Evolutionary conservation across 768 basidiomycete species (phyloP), one percentile per base, ranked within the genome.

Genomic region (Leccinum arenicola): DNA sequence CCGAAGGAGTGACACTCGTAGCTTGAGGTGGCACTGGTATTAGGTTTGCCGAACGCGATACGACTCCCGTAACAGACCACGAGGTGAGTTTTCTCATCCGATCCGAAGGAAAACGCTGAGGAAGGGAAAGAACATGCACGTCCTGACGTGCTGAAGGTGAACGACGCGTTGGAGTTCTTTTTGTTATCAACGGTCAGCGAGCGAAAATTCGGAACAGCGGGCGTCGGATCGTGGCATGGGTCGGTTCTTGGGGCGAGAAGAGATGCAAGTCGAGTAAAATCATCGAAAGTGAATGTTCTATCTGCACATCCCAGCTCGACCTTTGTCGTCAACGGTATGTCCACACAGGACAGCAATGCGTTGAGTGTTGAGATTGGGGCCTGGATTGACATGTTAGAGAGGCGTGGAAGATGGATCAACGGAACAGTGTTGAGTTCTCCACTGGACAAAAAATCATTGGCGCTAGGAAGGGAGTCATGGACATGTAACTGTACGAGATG

Each of bases 401-500:
- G 61, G n/a, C 23, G 12, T 15, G 48, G 25, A 25, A 49, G 15
- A 49, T 49, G 15, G 25, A 15, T 49, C 48, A 14, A 2, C 6
- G 25, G 48, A 17, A 15, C 3, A 25, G 23, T 0, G 5, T 49
- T 7, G 14, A 15, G 7, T 7, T 21, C 21, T 21, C 2, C 10
- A 12, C 19, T 36, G 6, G 21, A n/a, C 19, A 33, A 11, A 29
- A 25, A 14, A 15, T 19, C 17, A 10, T 29, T 4, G 36, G 57
- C 43, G 11, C 53, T 64, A 5, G 73, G 72, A 7, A 78, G 65
- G n/a, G 68, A 66, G 53, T 72, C 59, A 21, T 72, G 67, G 15
- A 80, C 62, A 55, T 71, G 65, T 11, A 79, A 68, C 9, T 64
- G 61, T 53, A 70, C 69, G 2, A 78, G 66, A 49, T 59, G 29